These are phyloP conservation scores for Mycosarcoma mackinlayi DNA, from an alignment of 1,284 basidiomycete species.

Conservation along the genomic window DNA sequence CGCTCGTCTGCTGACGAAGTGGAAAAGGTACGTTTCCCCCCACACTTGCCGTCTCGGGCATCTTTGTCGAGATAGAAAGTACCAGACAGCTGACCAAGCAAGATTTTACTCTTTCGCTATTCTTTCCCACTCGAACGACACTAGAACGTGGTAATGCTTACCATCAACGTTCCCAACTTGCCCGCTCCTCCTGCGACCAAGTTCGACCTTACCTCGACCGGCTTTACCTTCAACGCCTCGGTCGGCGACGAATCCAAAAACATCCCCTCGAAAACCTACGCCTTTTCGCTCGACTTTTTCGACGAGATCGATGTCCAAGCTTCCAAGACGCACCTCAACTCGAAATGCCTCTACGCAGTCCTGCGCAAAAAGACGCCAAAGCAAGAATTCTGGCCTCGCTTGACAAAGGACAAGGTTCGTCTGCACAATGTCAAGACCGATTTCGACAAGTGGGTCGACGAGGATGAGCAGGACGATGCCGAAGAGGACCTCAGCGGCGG, in stretches of 20 bases:
- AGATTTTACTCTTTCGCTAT: not conserved
- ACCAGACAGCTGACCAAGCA: slow-evolving; percentile 5
- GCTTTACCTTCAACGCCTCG: slow-evolving; percentile 60
- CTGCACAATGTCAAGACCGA: slow-evolving; percentile 69
- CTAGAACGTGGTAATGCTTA: slow-evolving; percentile 65
- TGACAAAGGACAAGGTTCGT: slow-evolving; percentile 68
- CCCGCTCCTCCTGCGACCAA: slow-evolving; percentile 59
- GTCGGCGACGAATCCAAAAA: slow-evolving; percentile 56
- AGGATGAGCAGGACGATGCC: slow-evolving; percentile 67
- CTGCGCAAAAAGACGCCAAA: slow-evolving; percentile 64
- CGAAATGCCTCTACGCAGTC: slow-evolving; percentile 64
- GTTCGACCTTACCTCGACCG: slow-evolving; percentile 58
- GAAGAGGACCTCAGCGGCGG: slow-evolving; percentile 64
- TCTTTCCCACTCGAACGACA: not conserved
- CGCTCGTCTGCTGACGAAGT: slow-evolving; percentile 59
- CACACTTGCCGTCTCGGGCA: not conserved
- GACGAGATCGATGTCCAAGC: slow-evolving; percentile 65
- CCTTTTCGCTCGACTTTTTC: slow-evolving; percentile 65
- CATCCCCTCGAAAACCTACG: slow-evolving; percentile 62
- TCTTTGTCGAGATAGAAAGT: not conserved
- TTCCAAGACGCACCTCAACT: slow-evolving; percentile 62
- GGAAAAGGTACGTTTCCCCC: slow-evolving; percentile 52
- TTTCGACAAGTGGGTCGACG: slow-evolving; percentile 69
- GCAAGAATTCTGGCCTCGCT: slow-evolving; percentile 68
- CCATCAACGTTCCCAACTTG: slow-evolving; percentile 68